Evolutionary conservation across 148 eudicot species (phyloP).

Genomic region (Rhododendron simsii): DNA sequence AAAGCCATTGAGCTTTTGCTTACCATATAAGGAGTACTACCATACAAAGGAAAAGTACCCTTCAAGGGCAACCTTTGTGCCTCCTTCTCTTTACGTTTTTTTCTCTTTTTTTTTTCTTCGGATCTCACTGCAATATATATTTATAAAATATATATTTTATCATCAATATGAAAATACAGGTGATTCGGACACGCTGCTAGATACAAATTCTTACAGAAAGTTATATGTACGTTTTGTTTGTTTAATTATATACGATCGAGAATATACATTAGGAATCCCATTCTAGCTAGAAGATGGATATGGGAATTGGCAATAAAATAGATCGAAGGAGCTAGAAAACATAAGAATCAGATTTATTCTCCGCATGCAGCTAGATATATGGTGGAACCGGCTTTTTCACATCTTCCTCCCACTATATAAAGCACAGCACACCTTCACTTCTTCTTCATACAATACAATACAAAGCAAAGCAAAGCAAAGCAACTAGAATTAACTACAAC

Average conservation of each 20-base stretch:
- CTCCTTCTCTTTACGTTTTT: neutral
- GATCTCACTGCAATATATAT: too few species aligned
- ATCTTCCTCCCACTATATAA: neutral
- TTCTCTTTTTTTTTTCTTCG: too few species aligned
- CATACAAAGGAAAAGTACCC: too few species aligned
- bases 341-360: neutral
- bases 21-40: too few species aligned
- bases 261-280: neutral
- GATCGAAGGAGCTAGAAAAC: neutral
- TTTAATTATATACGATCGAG: too few species aligned
- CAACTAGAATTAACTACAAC: neutral
- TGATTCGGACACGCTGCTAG: too few species aligned
- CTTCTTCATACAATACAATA: neutral
- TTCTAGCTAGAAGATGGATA: neutral
- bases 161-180: too few species aligned
- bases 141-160: too few species aligned
- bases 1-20: too few species aligned
- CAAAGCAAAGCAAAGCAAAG: neutral
- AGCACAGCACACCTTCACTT: neutral
- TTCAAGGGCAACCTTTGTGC: neutral
- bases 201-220: neutral
- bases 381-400: neutral
- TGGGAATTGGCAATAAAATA: constrained; percentile 1
- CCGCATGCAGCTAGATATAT: neutral
- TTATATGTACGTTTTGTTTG: neutral